These are phyloP conservation scores for Alnus glutinosa DNA, from an alignment of 306 rosid genomes.

Conservation along the genomic window DNA sequence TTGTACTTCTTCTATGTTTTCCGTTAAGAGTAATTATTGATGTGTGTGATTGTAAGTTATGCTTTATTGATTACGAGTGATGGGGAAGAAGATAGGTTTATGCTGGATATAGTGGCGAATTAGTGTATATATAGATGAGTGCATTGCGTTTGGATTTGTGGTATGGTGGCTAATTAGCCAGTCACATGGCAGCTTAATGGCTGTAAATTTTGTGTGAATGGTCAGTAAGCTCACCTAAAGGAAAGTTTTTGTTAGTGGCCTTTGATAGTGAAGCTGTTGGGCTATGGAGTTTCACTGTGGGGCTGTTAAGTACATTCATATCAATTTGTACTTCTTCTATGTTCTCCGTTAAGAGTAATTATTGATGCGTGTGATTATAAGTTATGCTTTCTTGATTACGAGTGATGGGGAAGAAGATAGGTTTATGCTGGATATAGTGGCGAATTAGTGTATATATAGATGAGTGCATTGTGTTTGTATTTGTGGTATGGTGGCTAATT, in stretches of 20 bases:
- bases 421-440: neutral
- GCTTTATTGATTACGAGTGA: neutral
- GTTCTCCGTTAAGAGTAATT: neutral
- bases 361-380: neutral
- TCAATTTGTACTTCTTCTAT: neutral
- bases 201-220: slow-evolving; percentile 48
- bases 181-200: slow-evolving; percentile 43
- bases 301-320: slow-evolving; percentile 27
- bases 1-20: neutral
- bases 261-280: slow-evolving; percentile 38
- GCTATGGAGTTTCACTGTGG: slow-evolving; percentile 28
- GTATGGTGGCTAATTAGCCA: slow-evolving; percentile 71
- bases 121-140: neutral
- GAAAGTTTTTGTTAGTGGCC: slow-evolving; percentile 36
- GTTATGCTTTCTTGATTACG: neutral
- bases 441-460: neutral
- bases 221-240: slow-evolving; percentile 74
- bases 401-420: neutral
- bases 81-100: neutral
- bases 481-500: slow-evolving; percentile 49
- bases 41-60: neutral
- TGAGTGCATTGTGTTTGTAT: slow-evolving; percentile 3
- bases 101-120: neutral
- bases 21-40: neutral
- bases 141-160: slow-evolving; percentile 2